These are phyloP conservation scores for Ceratocystis variospora DNA, from an alignment of 2,329 filamentous ascomycete genomes.

Conservation along the genomic window DNA sequence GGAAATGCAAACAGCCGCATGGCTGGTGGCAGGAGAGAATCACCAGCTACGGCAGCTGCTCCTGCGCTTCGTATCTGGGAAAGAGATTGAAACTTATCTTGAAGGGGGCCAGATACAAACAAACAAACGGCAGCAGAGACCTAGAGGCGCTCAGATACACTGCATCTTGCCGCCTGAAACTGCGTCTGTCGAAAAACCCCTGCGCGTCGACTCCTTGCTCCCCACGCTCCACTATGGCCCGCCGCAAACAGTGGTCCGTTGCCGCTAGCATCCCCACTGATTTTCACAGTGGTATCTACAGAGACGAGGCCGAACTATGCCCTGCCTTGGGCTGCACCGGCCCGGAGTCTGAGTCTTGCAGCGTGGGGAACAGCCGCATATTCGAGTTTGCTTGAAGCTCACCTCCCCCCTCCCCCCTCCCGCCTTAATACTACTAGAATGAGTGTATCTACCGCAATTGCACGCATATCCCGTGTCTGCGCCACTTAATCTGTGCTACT, in stretches of 20 bases:
- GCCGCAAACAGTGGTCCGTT: slow-evolving; percentile 8
- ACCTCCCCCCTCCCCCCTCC: neutral
- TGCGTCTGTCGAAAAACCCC: neutral
- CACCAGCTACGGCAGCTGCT: neutral
- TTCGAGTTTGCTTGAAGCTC: slow-evolving; percentile 7
- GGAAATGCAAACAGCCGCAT: slow-evolving; percentile 8
- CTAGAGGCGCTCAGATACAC: neutral
- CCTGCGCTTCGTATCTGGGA: neutral
- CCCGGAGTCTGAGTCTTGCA: slow-evolving; percentile 9
- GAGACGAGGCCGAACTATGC: neutral
- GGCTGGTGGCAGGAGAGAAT: slow-evolving; percentile 2
- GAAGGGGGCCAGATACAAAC: neutral
- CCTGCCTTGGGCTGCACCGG: slow-evolving; percentile 8
- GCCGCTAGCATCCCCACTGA: slow-evolving; percentile 10
- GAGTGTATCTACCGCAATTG: neutral
- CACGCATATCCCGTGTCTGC: neutral
- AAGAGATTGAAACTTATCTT: slow-evolving; percentile 6
- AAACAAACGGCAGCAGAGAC: neutral
- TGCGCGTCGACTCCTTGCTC: too few species aligned
- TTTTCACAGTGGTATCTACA: neutral
- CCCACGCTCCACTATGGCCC: neutral
- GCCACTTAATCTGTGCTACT: neutral
- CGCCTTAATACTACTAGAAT: neutral
- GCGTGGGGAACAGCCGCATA: slow-evolving; percentile 9
- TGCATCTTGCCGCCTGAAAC: neutral